A percentile compares a stretch with the other conserved stretches of the same genome.
These are phyloP conservation scores for Penicillium salamii DNA, from an alignment of 495 filamentous ascomycete species.

Conservation along the genomic window DNA sequence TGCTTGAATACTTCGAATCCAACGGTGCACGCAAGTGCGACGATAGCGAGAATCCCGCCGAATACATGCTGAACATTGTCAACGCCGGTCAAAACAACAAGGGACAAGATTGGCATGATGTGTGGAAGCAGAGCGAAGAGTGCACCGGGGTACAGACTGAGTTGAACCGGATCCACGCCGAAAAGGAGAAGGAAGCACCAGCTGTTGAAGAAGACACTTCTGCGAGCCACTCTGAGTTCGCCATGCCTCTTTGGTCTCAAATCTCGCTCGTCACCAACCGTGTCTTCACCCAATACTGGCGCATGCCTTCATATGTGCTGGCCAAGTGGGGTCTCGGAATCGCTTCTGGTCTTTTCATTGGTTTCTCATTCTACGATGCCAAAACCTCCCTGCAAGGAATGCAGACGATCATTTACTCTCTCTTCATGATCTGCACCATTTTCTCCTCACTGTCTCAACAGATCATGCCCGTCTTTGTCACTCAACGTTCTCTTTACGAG, in stretches of 20 bases:
- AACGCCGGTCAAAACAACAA: conserved; percentile 20
- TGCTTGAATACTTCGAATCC: conserved; percentile 74
- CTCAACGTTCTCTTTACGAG: conserved; percentile 61
- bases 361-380: conserved; percentile 55
- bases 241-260: conserved; percentile 50
- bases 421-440: conserved; percentile 60
- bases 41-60: conserved; percentile 71
- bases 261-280: conserved; percentile 43
- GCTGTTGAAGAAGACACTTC: conserved; percentile 22
- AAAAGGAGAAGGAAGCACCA: conserved; percentile 44
- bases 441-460: conserved; percentile 49
- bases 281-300: conserved; percentile 52
- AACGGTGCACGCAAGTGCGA: conserved; percentile 68
- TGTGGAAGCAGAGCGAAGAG: conserved; percentile 72
- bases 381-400: conserved; percentile 46
- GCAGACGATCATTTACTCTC: conserved; percentile 53
- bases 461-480: conserved; percentile 65
- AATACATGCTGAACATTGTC: conserved; percentile 88
- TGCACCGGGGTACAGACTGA: conserved; percentile 60
- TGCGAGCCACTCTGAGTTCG: conserved; percentile 34
- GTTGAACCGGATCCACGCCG: conserved; percentile 58
- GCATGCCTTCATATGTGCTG: conserved; percentile 49
- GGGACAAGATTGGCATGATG: conserved; percentile 67
- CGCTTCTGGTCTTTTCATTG: conserved; percentile 55
- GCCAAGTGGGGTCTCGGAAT: conserved; percentile 34